Evolutionary conservation across 768 basidiomycete genomes (phyloP), one percentile per base, ranked within the genome.

Genomic region (Lanmaoa pseudosensibilis): DNA sequence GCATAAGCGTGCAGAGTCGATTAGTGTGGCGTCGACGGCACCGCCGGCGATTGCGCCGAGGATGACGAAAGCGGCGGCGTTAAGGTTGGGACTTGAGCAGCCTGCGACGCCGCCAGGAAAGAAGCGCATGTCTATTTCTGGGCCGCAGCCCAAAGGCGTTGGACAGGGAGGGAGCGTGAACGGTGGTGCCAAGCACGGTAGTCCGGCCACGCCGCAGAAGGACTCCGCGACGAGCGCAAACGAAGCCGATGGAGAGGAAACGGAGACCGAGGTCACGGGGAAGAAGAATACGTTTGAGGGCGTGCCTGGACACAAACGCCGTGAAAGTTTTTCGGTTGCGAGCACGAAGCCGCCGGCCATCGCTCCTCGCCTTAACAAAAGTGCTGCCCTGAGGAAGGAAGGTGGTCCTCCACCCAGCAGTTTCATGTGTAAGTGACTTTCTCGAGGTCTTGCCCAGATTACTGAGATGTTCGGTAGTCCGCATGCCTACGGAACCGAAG

Each of bases 241-340:
- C 49, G 71, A 67, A 39, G 67, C 70, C 2, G 67, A 72, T 47
- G 69, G 67, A 16, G 65, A 67, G 44, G 62, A 68, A 36, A 64
- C 71, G 27, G 63, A 65, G 63, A 69, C 56, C 4, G 70, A 71
- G 55, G 43, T 25, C 1, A 39, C 15, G 13, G 64, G 65, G 57
- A 71, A 66, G 39, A 80, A 78, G 69, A 69, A 70, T 33, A 83
- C 79, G 0, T 94, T 92, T 63, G 87, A 88, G 0, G 90, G 90
- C 34, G 86, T 93, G 4, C 91, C 92, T 6, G 91, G 91, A 0
- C 91, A 94, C 65, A 93, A 93, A 72, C 78, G 91, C 52, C 75
- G 87, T 27, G 88, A 90, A 66, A 83, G 82, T 15, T 85, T 94
- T 58, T 70, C 83, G 7, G 92, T 94, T 10, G 80, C 86, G 18